Conservation (phyloP, 192 early-diverging fungal species). For the Linnemannia schmuckeri region DNA sequence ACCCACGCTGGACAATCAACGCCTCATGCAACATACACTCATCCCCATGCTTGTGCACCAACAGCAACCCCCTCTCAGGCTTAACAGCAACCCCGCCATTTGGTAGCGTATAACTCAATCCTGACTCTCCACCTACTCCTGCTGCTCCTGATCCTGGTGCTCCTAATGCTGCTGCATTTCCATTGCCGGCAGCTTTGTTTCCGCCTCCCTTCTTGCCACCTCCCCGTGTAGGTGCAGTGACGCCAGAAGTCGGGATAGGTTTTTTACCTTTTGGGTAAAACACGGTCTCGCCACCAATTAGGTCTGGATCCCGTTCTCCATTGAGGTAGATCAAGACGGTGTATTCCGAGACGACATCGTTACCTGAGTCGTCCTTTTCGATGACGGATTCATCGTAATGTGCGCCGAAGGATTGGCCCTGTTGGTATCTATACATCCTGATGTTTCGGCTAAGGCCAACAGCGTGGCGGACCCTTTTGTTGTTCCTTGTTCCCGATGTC, state of each 20-base stretch:
- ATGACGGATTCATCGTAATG: conserved; percentile 73
- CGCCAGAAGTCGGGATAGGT: neutral
- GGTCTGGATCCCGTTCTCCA: conserved; percentile 54
- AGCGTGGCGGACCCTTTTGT: conserved; percentile 42
- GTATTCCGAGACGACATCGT: conserved; percentile 65
- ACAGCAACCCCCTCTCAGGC: conserved; percentile 66
- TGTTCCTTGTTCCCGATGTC: conserved; percentile 36
- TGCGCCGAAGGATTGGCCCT: conserved; percentile 69
- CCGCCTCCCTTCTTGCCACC: conserved; percentile 2
- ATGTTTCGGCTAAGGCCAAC: conserved; percentile 68
- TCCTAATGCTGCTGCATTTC: neutral
- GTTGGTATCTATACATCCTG: conserved; percentile 72
- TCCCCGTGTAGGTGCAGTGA: neutral
- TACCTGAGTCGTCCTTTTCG: conserved; percentile 59
- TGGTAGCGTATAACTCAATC: conserved; percentile 63
- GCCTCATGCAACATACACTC: conserved; percentile 74
- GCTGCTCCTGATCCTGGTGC: neutral
- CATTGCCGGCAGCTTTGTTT: neutral
- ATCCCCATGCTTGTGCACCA: conserved; percentile 73
- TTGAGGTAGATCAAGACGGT: conserved; percentile 72
- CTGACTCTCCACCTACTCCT: neutral
- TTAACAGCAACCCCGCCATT: conserved; percentile 65
- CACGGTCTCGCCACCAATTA: conserved; percentile 37
- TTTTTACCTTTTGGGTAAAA: conserved; percentile 50
- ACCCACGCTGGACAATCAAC: conserved; percentile 62